Evolutionary conservation across 129 eudicot species (phyloP), one percentile per base, ranked within the genome.

Genomic region (Calendula officinalis): DNA sequence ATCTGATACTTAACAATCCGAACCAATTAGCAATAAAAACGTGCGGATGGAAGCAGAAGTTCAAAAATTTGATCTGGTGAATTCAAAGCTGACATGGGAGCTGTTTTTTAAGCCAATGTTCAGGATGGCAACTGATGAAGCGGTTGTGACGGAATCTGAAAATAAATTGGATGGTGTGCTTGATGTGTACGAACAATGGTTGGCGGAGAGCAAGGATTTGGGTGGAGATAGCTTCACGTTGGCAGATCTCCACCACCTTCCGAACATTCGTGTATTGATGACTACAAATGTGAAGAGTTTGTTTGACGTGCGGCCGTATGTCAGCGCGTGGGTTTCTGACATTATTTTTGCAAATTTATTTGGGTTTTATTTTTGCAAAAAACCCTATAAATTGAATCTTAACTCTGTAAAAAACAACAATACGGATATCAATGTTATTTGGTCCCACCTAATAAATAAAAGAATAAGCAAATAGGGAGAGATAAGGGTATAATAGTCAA

Each of bases 291-390:
- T 38, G 3, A 72, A 69, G 66, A 62, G 32, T 5, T 13, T 72
- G 35, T 75, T 85, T 7, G 76, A 81, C 32, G 53, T 58, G 4
- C 76, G 92, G 13, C 82, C 92, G 4, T 84, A 72, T 42, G 87
- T 85, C 39, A 39, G 68, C 7, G 81, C 87, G 8, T 85, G 92
- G 92, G 60, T 62, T 43, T 41, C 64, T 4, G 78, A 78, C n/a
- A n/a, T n/a, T 38, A 73, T 85, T 6, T 27, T 78, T 62, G 76
- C 84, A n/a, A n/a, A n/a, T n/a, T n/a, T n/a, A n/a, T n/a, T n/a
- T n/a, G n/a, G n/a, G n/a, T n/a, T n/a, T n/a, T n/a, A n/a, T n/a
- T n/a, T n/a, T n/a, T n/a, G n/a, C n/a, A n/a, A n/a, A n/a, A n/a
- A n/a, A n/a, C n/a, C n/a, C n/a, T n/a, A n/a, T n/a, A n/a, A n/a